Evolutionary conservation across 2,329 filamentous ascomycete species (phyloP), one percentile per base, ranked within the genome.

Genomic region (Penicillium brasilianum): DNA sequence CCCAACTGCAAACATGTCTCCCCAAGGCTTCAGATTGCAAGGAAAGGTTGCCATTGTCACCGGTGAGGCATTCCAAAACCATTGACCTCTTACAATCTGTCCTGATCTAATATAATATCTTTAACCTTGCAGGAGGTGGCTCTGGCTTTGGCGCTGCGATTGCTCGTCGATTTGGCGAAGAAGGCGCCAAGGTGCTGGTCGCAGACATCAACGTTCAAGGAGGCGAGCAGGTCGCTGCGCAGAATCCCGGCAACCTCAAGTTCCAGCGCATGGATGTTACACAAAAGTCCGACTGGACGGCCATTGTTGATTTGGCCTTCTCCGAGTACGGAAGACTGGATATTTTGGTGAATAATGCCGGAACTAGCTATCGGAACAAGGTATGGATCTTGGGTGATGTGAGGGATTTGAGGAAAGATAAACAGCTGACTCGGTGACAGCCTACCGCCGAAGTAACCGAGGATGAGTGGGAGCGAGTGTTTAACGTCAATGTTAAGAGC

Each of bases 341-440:
- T 68, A 72, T 80, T 16, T 65, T 83, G 52, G 74, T 83, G 44
- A 83, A 83, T 60, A 83, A 83, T 71, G 80, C 81, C 8, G 81
- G 81, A 13, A 78, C 73, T 16, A 71, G 71, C 16, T 78, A 76
- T 69, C 70, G 69, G 56, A 79, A 79, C 63, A 79, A 79, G 73
- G 76, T 76, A 11, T 11, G 64, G 14, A 34, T 8, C 11, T n/a
- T 4, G 6, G 18, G 2, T 6, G 25, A 25, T 14, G n/a, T 36
- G n/a, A 28, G 16, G 5, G 14, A 30, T 54, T 25, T 18, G 28
- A 7, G 8, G 8, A 43, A 43, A 7, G 16, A n/a, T 4, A 0
- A 0, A 14, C 13, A 44, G 22, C 57, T 61, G 14, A 58, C 25
- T 11, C 3, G 11, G 28, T 2, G 37, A 25, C 10, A 80, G 73